Base-by-base conservation (phyloP, 345 rosid genomes). In the Pistacia atlantica region DNA sequence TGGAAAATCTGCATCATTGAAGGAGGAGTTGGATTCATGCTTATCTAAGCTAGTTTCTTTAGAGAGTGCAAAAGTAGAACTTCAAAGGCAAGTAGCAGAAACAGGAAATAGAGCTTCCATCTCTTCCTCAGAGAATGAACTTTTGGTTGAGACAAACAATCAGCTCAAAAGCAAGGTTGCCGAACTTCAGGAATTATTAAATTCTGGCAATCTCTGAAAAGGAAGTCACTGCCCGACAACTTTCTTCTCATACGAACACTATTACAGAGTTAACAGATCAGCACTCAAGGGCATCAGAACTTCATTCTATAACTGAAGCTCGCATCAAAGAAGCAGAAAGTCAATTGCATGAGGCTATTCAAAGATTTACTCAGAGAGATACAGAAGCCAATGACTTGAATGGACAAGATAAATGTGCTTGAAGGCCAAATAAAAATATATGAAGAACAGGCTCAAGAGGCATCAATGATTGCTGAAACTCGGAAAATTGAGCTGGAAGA, bases 111-210 rank as follows among this genome's bases (percentile, higher is more conserved):
- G 84, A 82, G 88, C 83, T 65, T 81, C 88, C 56, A 90, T 84
- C 79, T 82, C 94, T 57, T 75, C 65, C 51, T 88, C 91, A 25
- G 96, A 97, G 54, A 91, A 84, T 74, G 90, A 89, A 76, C 86
- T 91, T 37, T 81, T 94, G 65, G 89, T 84, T 28, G 93, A 87
- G 87, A 88, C 96, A 59, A 97, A 91, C 83, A 84, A 79, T 76
- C 96, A 94, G 77, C 97, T 94, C n/a, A 91, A 91, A 80, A 80
- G 71, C 71, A 89, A 86, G 84, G 82, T 92, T 31, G 89, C 88
- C 63, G 98, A 94, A 77, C 95, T 94, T 74, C 87, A 94, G 73
- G 93, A 88, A 71, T 76, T 87, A 81, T 80, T 92, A 46, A 81
- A 80, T 78, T 77, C 91, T 67, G 79, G 79, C 88, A 64, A 73